Base-by-base conservation (phyloP, 768 basidiomycete species). In the Sporobolomyces phaffii region DNA sequence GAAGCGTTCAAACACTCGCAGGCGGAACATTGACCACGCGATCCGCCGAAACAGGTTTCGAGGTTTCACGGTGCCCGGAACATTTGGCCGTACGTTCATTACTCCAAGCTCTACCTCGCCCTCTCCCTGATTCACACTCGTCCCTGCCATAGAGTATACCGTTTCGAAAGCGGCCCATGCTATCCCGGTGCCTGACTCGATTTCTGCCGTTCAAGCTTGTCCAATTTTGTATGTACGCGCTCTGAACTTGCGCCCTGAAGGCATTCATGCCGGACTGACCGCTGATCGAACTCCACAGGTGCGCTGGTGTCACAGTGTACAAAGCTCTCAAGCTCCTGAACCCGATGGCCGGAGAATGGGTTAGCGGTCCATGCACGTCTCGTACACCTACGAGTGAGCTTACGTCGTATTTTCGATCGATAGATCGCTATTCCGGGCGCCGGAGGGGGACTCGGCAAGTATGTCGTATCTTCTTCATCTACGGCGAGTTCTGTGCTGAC, bases 361-460 rank as follows among this genome's bases (percentile, higher is more conserved):
- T 56, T 9, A 41, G 40, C 10, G 40, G 9, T 56, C 28, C 26
- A n/a, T n/a, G n/a, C n/a, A n/a, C n/a, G n/a, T n/a, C n/a, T n/a
- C n/a, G n/a, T n/a, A n/a, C n/a, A n/a, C n/a, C n/a, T n/a, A n/a
- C n/a, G n/a, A n/a, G n/a, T n/a, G n/a, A 28, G 9, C 24, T 29
- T 7, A 49, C 48, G 26, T 28, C 48, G 26, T 6, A 14, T 20
- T 26, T 14, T 26, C 29, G 33, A n/a, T 24, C n/a, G 18, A 22
- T 29, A 56, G 54, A 43, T 56, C 20, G 54, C 54, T 1, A 31
- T 56, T 28, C 54, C 54, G 9, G 54, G 54, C 4, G 54, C 54
- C 3, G 54, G 54, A 43, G 54, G 54, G 3, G 54, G 54, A 18
- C 54, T 56, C 38, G 54, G 54, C 5, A 41, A 56, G 54, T 56